These are phyloP conservation scores for Solanum hybrid DNA, from an alignment of 305 asterid genomes.

Conservation along the genomic window DNA sequence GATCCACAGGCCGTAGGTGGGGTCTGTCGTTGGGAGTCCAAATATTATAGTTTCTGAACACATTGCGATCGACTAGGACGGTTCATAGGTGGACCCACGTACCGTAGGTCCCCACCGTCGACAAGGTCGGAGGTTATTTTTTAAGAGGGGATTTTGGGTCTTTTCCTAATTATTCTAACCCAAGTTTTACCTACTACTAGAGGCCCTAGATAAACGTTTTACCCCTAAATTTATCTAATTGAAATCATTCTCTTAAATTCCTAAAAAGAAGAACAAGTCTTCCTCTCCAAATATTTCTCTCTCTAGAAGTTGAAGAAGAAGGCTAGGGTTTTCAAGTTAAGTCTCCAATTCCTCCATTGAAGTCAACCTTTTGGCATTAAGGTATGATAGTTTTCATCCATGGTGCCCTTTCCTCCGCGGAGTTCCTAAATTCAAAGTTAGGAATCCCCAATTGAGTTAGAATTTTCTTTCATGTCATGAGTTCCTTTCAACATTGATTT, in stretches of 20 bases:
- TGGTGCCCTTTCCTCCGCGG: background rate
- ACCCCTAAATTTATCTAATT: background rate
- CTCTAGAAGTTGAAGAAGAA: background rate
- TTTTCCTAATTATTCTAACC: background rate
- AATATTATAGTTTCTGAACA: background rate
- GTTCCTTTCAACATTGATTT: background rate
- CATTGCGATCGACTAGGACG: background rate
- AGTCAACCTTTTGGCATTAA: background rate
- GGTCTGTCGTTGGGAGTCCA: background rate
- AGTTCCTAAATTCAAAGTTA: background rate
- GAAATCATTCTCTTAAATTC: background rate
- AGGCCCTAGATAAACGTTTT: background rate
- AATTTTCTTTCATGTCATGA: background rate
- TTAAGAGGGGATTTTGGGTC: background rate
- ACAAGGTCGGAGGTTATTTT: background rate
- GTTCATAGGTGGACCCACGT: background rate
- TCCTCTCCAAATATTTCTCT: background rate
- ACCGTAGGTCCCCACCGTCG: background rate
- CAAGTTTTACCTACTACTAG: background rate
- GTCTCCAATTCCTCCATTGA: background rate
- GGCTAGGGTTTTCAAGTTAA: background rate
- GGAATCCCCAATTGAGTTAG: background rate
- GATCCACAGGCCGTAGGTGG: background rate
- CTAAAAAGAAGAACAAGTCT: background rate
- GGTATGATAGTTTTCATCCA: background rate